Evolutionary conservation across 2,329 filamentous ascomycete genomes (phyloP).

Genomic region (Dactylonectria estremocensis): DNA sequence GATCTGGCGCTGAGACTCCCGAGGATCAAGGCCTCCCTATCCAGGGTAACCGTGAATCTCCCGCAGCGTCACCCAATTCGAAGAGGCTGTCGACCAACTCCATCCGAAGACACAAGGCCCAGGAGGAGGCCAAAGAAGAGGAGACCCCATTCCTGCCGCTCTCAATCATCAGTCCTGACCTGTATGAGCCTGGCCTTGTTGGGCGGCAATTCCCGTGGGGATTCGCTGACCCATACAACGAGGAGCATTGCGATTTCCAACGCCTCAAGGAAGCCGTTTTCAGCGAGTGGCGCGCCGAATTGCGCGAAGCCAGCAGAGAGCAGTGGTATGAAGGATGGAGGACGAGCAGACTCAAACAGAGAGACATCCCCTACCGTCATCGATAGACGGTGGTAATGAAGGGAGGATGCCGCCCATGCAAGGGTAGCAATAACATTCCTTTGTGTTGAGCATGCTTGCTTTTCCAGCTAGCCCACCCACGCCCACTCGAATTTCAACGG

Average conservation of each 20-base stretch:
- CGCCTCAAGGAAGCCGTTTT: conserved; percentile 94
- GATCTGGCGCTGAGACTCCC: conserved; percentile 42
- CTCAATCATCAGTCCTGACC: conserved; percentile 93
- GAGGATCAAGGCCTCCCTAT: conserved; percentile 58
- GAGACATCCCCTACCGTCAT: conserved; percentile 58
- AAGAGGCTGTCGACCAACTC: conserved; percentile 65
- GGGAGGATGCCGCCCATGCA: conserved; percentile 20
- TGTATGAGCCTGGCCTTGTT: conserved; percentile 84
- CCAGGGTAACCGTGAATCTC: conserved; percentile 51
- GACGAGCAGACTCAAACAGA: conserved; percentile 76
- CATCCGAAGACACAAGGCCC: conserved; percentile 61
- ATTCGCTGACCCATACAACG: conserved; percentile 93
- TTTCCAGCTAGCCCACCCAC: conserved; percentile 20
- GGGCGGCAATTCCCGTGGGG: conserved; percentile 97
- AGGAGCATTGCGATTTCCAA: conserved; percentile 93
- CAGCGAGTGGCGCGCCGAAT: conserved; percentile 90
- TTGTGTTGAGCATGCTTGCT: conserved; percentile 22
- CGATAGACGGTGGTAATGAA: conserved; percentile 46
- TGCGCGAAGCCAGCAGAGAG: conserved; percentile 91
- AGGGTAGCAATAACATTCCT: conserved; percentile 21
- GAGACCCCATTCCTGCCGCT: conserved; percentile 84
- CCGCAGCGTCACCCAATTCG: conserved; percentile 55
- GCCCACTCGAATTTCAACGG: conserved; percentile 29
- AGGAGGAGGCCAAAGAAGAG: conserved; percentile 64
- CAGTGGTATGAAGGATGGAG: conserved; percentile 98